Evolutionary conservation across 2,329 filamentous ascomycete species (phyloP), one percentile per base, ranked within the genome.

Genomic region (Aspergillus ruber): DNA sequence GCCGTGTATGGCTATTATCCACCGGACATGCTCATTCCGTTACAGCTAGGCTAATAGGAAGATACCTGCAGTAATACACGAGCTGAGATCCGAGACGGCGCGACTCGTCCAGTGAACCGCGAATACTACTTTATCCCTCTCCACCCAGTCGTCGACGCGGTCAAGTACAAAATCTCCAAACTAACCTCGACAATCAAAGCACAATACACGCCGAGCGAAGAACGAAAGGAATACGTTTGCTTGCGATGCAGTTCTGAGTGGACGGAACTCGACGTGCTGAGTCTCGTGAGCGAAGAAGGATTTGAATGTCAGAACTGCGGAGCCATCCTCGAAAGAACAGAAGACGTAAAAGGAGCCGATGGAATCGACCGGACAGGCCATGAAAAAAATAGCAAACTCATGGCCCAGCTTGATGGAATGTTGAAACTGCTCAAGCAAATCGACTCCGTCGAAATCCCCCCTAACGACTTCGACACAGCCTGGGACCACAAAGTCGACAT

Each of bases 61-160:
- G 44, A 38, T 49, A 42, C 33, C 32, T 45, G 50, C 62, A 88
- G 80, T 60, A 84, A 84, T 66, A 83, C 84, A 27, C 84, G 89
- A 51, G 81, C 84, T 43, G 90, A 95, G 65, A 74, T 86, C 47
- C 84, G 85, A 56, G 86, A 90, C 62, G 88, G 88, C 44, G 87
- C 90, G 50, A 85, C 86, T 49, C 84, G 90, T 45, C 86, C 88
- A 4, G 84, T 86, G 56, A 90, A 86, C 64, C 82, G 88, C 60
- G 95, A 91, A 53, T 98, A 95, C 77, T 98, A 95, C 74, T 98
- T 88, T 70, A 91, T 98, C 65, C 90, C 96, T 66, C 94, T 94
- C 62, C 88, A 93, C 50, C 86, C 88, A 49, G 89, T 91, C 32
- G 89, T 98, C 62, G 93, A 98, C 70, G 89, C 88, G 43, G 94